Conservation (phyloP, 1,139 yeast species). For the Saccharomyces hybrid region DNA sequence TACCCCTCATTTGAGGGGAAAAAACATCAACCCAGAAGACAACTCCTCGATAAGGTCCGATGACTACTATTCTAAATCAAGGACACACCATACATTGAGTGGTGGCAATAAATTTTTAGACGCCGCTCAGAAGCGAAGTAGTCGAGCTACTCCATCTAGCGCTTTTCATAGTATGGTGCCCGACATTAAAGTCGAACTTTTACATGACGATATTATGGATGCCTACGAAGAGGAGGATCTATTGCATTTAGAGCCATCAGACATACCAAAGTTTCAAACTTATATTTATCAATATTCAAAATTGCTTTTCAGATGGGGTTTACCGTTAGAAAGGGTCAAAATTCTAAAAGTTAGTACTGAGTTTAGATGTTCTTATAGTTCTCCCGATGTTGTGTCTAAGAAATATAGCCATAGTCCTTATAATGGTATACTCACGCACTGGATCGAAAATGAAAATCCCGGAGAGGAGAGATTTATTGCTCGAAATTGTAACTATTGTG, state of each 20-base stretch:
- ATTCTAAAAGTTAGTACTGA: constrained; percentile 62
- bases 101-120: neutral
- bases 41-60: constrained; percentile 20
- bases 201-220: constrained; percentile 51
- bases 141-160: neutral
- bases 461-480: constrained; percentile 12
- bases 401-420: constrained; percentile 11
- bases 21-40: constrained; percentile 11
- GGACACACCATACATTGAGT: neutral
- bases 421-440: constrained; percentile 21
- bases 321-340: constrained; percentile 69
- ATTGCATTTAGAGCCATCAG: constrained; percentile 43
- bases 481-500: constrained; percentile 58
- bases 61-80: constrained; percentile 12
- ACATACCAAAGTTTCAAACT: constrained; percentile 38
- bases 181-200: constrained; percentile 44
- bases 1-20: neutral
- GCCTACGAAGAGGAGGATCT: constrained; percentile 41
- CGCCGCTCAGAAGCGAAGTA: neutral
- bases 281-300: constrained; percentile 74
- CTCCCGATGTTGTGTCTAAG: neutral
- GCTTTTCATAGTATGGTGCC: constrained; percentile 29
- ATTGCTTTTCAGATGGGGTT: constrained; percentile 76
- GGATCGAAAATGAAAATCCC: constrained; percentile 16
- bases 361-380: neutral